Conservation (phyloP, 768 basidiomycete species). For the Paxillus involutus region DNA sequence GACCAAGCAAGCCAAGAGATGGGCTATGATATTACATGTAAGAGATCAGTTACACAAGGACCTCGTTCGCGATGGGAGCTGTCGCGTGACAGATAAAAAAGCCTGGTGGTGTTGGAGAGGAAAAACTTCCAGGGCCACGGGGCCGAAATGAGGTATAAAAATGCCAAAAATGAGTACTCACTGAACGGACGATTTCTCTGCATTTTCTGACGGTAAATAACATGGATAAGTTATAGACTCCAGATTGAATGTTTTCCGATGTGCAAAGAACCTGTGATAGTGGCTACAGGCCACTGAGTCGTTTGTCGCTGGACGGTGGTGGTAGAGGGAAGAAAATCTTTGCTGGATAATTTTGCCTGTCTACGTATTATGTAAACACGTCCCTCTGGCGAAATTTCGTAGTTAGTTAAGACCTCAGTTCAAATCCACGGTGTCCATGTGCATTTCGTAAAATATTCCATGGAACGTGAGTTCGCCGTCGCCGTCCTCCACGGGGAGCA, state of each 20-base stretch:
- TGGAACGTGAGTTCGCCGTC: constrained; percentile 29
- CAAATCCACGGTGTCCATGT: no score
- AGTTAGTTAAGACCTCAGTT: background rate
- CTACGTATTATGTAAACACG: constrained; percentile 33
- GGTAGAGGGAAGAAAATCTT: constrained; percentile 25
- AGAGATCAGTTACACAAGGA: constrained; percentile 32
- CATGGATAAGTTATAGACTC: constrained; percentile 34
- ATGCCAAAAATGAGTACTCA: constrained; percentile 22
- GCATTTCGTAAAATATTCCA: constrained; percentile 2
- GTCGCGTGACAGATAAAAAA: constrained; percentile 38
- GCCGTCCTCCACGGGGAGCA: background rate
- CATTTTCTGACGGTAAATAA: constrained; percentile 37
- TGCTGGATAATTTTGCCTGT: constrained; percentile 15
- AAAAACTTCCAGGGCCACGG: constrained; percentile 14
- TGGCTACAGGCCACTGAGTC: constrained; percentile 30
- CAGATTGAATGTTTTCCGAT: constrained; percentile 33
- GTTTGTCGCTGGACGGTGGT: constrained; percentile 34
- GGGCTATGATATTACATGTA: constrained; percentile 38
- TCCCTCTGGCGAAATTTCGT: constrained; percentile 3
- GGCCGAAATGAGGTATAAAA: constrained; percentile 25
- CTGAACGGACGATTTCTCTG: constrained; percentile 36
- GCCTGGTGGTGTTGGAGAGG: constrained; percentile 16
- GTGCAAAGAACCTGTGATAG: constrained; percentile 14
- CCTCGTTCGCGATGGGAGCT: constrained; percentile 28
- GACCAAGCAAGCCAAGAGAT: constrained; percentile 12